Evolutionary conservation across 345 rosid genomes (phyloP), one percentile per base, ranked within the genome.

Genomic region (Syzygium oleosum): DNA sequence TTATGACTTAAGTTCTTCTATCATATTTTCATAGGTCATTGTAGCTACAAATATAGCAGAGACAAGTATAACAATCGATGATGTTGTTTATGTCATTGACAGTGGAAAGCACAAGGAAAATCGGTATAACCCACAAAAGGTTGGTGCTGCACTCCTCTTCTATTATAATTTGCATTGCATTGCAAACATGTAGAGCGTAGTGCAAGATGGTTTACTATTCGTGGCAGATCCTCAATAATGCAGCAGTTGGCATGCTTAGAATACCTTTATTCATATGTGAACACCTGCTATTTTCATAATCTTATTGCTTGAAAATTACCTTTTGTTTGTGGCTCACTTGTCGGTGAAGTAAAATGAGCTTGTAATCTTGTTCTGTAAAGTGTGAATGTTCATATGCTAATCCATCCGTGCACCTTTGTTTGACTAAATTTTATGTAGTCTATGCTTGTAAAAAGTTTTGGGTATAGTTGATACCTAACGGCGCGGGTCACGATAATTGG

Each of bases 81-180:
- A 97, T 92, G 98, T 97, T 52, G 97, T 97, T 59, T 97, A 94
- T 88, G 99, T 97, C 90, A 93, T 97, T 79, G 98, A 96, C 89
- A 94, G 97, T 90, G 99, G 99, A 88, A 96, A 93, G 92, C 99
- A 97, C 89, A 97, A 97, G 93, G 99, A 97, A 90, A 95, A 94
- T 90, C 96, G 98, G 89, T 97, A 94, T 89, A 95, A 97, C 91
- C 98, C 99, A 52, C 98, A 91, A 22, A 96, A 97, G 98, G 99
- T 97, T 89, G 89, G 94, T 86, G 19, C 54, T 52, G 58, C 80
- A 14, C 56, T 51, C 77, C 63, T 85, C 46, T 43, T 31, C 55
- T 83, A 34, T 23, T 21, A 53, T 79, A 17, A 53, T 53, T 56
- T 41, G 78, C 49, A 73, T 73, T 38, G 83, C 49, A 73, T 4